A percentile compares a stretch with the other conserved stretches of the same genome.
These are phyloP conservation scores for Ustilago loliicola DNA, from an alignment of 1,284 basidiomycete genomes.

Conservation along the genomic window DNA sequence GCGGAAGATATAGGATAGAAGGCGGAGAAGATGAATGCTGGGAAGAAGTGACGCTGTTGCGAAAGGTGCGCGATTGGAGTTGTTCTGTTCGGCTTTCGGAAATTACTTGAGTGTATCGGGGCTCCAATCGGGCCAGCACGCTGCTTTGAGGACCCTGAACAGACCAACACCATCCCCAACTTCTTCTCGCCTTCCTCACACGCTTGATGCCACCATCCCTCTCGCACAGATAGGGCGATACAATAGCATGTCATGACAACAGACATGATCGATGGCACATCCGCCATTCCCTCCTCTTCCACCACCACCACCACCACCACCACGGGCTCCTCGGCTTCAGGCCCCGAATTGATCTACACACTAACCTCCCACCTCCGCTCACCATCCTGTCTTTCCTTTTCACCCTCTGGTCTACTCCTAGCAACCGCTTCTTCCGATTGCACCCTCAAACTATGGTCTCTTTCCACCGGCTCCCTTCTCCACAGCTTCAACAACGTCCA, in stretches of 20 bases:
- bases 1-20: neutral
- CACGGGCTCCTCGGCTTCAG: neutral
- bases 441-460: slow-evolving; percentile 65
- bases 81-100: neutral
- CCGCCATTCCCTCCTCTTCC: neutral
- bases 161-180: neutral
- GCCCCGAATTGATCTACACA: slow-evolving; percentile 69
- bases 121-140: no score
- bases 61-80: neutral
- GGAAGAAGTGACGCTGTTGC: neutral
- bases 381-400: slow-evolving; percentile 72
- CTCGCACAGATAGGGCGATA: neutral
- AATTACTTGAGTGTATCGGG: no score
- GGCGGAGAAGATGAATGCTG: neutral
- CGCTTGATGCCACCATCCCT: neutral
- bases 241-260: slow-evolving; percentile 20
- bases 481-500: slow-evolving; percentile 43
- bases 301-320: neutral
- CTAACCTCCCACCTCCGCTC: slow-evolving; percentile 72
- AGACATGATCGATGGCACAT: slow-evolving; percentile 1
- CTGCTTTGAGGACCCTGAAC: slow-evolving; percentile 2
- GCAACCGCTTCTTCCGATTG: slow-evolving; percentile 70
- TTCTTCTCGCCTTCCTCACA: neutral
- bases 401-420: slow-evolving; percentile 72
- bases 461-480: slow-evolving; percentile 45